phyloP scores from a whole-genome alignment of 2,329 filamentous ascomycete species.

The Beauveria rudraprayagi region DNA sequence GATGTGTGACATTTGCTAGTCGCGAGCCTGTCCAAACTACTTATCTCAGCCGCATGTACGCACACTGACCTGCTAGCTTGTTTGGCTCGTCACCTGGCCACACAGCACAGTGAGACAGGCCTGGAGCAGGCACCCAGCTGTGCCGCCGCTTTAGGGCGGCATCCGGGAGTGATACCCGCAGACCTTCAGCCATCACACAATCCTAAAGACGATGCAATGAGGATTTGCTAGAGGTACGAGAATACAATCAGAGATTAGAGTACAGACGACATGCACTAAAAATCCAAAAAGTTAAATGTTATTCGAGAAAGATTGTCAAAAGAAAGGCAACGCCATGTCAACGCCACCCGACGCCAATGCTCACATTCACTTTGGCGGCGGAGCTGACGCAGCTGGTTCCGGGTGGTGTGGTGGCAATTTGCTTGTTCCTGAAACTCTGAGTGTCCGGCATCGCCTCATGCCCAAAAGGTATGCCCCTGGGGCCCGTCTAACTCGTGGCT shows the following conservation, averaged over 20 bases:
- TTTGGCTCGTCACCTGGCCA: neutral
- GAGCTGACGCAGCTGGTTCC: neutral
- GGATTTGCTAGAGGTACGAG: neutral
- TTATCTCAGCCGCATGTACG: neutral
- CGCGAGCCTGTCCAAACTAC: neutral
- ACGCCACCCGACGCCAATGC: neutral
- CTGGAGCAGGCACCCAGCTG: neutral
- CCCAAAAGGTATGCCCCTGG: neutral
- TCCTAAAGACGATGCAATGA: neutral
- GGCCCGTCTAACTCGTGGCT: neutral
- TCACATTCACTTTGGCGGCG: neutral
- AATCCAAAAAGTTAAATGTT: too few relatives aligned
- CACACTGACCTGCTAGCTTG: neutral
- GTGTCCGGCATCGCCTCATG: neutral
- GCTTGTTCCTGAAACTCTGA: constrained; percentile 1
- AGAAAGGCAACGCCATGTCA: too few relatives aligned
- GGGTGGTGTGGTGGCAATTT: neutral
- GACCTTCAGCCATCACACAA: neutral
- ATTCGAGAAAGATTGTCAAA: too few relatives aligned
- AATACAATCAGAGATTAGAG: too few relatives aligned
- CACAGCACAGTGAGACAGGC: neutral
- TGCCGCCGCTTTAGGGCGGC: neutral
- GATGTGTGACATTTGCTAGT: neutral
- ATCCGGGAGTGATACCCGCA: constrained; percentile 2
- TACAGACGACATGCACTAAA: too few relatives aligned